These are phyloP conservation scores for Solanum raphanifolium DNA, from an alignment of 257 asterid genomes.

Conservation along the genomic window DNA sequence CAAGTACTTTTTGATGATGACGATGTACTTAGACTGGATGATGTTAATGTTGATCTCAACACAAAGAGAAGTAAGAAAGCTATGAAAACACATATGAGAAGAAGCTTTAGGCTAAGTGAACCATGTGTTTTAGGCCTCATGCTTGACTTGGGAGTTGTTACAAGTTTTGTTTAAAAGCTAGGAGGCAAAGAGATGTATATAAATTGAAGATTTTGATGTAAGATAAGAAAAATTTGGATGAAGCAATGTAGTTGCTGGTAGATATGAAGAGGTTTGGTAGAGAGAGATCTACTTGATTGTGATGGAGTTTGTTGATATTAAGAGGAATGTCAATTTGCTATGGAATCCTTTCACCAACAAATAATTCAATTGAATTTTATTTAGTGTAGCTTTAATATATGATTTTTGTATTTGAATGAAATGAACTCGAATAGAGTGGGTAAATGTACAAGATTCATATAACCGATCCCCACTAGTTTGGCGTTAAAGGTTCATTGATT, in stretches of 20 bases:
- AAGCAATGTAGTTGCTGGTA: conserved; percentile 65
- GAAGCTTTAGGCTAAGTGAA: conserved; percentile 6
- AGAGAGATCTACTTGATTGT: not conserved
- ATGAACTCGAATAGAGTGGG: not conserved
- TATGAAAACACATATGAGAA: conserved; percentile 4
- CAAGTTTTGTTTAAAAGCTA: not conserved
- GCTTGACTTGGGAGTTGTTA: not conserved
- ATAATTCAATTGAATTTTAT: not conserved
- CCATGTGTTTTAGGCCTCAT: conserved; percentile 51
- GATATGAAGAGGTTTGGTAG: conserved; percentile 38
- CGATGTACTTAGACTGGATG: not conserved
- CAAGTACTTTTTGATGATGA: not conserved
- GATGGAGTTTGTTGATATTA: not conserved
- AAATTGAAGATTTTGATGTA: conserved; percentile 12
- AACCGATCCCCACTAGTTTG: not conserved
- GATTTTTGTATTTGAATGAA: not conserved
- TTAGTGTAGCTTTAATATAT: not conserved
- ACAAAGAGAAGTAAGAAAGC: conserved; percentile 7
- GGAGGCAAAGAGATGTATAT: not conserved
- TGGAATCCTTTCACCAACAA: not conserved
- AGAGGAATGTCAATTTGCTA: not conserved
- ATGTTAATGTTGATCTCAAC: not conserved
- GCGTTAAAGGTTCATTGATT: not conserved
- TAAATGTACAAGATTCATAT: not conserved
- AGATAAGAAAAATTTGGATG: conserved; percentile 36